Evolutionary conservation across 345 rosid species (phyloP).

Genomic region (Draba incana): DNA sequence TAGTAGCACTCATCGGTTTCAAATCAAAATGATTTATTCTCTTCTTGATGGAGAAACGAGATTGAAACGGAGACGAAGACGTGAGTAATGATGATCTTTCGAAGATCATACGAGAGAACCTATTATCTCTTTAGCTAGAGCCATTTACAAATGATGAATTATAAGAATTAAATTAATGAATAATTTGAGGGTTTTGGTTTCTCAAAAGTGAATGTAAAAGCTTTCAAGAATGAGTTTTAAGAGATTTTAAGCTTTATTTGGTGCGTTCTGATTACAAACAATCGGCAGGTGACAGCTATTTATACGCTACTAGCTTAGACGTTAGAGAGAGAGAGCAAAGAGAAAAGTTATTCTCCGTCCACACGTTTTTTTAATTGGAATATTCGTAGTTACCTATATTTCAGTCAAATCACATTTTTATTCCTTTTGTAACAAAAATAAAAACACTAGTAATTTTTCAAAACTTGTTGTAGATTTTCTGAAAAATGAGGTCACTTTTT

Average conservation of each 20-base stretch:
- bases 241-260: conserved; percentile 10
- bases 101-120: conserved; percentile 48
- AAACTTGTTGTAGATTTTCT: conserved; percentile 4
- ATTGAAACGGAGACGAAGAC: conserved; percentile 37
- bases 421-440: not conserved
- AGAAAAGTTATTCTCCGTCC: conserved; percentile 47
- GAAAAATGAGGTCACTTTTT: not conserved
- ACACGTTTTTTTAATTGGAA: conserved; percentile 71
- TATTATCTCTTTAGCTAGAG: conserved; percentile 66
- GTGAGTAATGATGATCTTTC: conserved; percentile 50
- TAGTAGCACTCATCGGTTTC: conserved; percentile 25
- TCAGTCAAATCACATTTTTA: conserved; percentile 19
- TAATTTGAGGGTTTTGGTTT: not conserved
- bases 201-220: not conserved
- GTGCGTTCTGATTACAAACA: conserved; percentile 11
- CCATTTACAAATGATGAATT: conserved; percentile 43
- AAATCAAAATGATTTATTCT: conserved; percentile 38
- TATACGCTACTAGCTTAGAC: conserved; percentile 11
- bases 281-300: not conserved
- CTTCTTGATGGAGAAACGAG: conserved; percentile 38
- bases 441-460: not conserved
- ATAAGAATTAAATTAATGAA: not conserved
- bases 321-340: not conserved
- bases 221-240: conserved; percentile 21
- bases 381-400: conserved; percentile 24